Base-by-base conservation (phyloP, 2,329 filamentous ascomycete genomes). In the Fusarium pseudocircinatum region DNA sequence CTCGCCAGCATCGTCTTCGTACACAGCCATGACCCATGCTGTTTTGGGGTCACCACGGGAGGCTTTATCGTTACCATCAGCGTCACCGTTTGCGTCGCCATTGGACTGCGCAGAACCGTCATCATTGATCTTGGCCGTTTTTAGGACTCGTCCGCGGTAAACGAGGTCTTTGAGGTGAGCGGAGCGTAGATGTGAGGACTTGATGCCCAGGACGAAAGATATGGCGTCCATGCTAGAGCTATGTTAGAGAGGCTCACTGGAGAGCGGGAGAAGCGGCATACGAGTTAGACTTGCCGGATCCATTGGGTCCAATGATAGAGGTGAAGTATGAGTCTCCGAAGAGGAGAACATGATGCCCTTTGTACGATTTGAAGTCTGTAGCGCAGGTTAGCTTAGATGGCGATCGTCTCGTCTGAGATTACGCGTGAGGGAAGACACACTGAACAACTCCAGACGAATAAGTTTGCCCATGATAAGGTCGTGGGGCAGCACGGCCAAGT, bases 301-400 rank as follows among this genome's bases (percentile, higher is more conserved):
- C 96, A 95, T 99, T 99, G 81, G 96, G 96, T 11, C 97, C 96
- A 80, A 99, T 98, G 80, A 99, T 98, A 46, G 96, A 99, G 56
- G 96, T 99, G 83, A 99, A 99, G 84, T 98, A 98, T 5, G 95
- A 97, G 85, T 99, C 96, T 79, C 96, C 96, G 79, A 99, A 98
- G 60, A 98, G 90, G 49, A 99, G 90, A 69, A 90, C 92, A 85
- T 99, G 96, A 79, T 98, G 95, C 66, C 95, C 96, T 83, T 97
- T 97, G 87, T 99, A 99, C 78, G 96, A 98, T 86, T 99, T 99
- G 91, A 99, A 99, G 86, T 99, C 94, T 96, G 79, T 34, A 54
- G 28, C 44, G 26, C 30, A 59, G 42, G 70, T 79, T 61, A 79
- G 76, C 36, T 47, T 44, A 32, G 50, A 63, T 54, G 32, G 18